These are phyloP conservation scores for Heterobasidion occidentale DNA, from an alignment of 1,284 basidiomycete genomes.

Conservation along the genomic window DNA sequence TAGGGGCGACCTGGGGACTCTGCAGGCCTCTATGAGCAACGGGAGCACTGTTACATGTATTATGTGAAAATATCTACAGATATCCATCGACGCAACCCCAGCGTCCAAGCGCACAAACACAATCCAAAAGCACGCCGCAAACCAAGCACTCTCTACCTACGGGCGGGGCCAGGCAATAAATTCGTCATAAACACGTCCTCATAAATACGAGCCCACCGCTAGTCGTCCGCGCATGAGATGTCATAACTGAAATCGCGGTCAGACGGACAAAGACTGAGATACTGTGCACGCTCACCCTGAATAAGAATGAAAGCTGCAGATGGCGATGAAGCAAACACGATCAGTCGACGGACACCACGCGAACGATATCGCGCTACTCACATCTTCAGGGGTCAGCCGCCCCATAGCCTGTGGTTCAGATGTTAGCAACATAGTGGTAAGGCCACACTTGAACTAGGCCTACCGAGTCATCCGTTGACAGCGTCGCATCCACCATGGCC, in stretches of 20 bases:
- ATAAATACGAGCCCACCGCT: too few species aligned
- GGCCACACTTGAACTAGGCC: not conserved
- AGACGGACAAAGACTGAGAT: not conserved
- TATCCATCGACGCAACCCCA: too few species aligned
- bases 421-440: conserved; percentile 23
- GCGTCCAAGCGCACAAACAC: too few species aligned
- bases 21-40: too few species aligned
- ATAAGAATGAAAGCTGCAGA: conserved; percentile 63
- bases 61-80: too few species aligned
- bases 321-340: conserved; percentile 1
- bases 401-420: conserved; percentile 64
- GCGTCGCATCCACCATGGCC: conserved; percentile 75
- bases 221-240: not conserved
- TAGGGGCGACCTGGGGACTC: not conserved
- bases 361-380: conserved; percentile 33
- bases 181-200: too few species aligned
- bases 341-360: not conserved
- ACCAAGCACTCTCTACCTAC: too few species aligned
- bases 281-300: conserved; percentile 42
- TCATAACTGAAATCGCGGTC: not conserved
- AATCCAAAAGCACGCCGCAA: too few species aligned
- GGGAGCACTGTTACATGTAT: too few species aligned
- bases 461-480: conserved; percentile 71
- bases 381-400: conserved; percentile 82
- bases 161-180: too few species aligned